Percentiles rank a stretch among this genome's conserved stretches.
Conservation (phyloP, 129 eudicot species). For the Pseudognaphalium luteoalbum region DNA sequence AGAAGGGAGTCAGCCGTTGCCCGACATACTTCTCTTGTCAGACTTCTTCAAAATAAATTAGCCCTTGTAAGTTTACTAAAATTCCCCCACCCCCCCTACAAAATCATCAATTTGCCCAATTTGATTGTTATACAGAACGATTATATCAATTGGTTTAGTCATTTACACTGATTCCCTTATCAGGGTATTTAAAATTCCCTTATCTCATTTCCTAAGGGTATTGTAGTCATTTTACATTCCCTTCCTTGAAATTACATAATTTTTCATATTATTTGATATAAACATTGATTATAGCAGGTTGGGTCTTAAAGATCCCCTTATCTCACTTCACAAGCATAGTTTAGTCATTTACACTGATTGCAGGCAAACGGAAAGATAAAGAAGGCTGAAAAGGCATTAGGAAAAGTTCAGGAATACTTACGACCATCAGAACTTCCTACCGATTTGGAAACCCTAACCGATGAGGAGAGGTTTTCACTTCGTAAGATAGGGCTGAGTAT, state of each 20-base stretch:
- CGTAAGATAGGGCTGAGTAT: constrained; percentile 93
- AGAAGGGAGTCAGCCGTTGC: constrained; percentile 65
- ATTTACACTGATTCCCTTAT: too few species aligned
- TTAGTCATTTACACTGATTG: constrained; percentile 19
- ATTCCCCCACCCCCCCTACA: neutral
- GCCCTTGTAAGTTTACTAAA: constrained; percentile 55
- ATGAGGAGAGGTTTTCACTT: constrained; percentile 83
- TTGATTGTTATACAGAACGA: constrained; percentile 1
- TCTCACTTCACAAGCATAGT: constrained; percentile 6
- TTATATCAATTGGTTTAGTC: neutral
- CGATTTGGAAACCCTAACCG: constrained; percentile 77
- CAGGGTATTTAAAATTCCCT: neutral
- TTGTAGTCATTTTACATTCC: neutral
- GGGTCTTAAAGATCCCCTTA: constrained; percentile 10
- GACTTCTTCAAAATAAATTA: constrained; percentile 64
- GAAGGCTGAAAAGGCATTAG: constrained; percentile 70
- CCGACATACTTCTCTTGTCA: constrained; percentile 76
- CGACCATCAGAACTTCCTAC: constrained; percentile 70
- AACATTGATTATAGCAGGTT: neutral
- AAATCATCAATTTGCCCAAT: constrained; percentile 12
- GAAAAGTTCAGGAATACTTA: constrained; percentile 59
- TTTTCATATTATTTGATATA: neutral
- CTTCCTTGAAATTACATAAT: neutral
- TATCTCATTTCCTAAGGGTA: constrained; percentile 3
- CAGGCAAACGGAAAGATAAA: constrained; percentile 78